Percentiles rank a stretch among this genome's conserved stretches.
phyloP scores from a whole-genome alignment of 768 basidiomycete species.

The Leccinum rimulosum region DNA sequence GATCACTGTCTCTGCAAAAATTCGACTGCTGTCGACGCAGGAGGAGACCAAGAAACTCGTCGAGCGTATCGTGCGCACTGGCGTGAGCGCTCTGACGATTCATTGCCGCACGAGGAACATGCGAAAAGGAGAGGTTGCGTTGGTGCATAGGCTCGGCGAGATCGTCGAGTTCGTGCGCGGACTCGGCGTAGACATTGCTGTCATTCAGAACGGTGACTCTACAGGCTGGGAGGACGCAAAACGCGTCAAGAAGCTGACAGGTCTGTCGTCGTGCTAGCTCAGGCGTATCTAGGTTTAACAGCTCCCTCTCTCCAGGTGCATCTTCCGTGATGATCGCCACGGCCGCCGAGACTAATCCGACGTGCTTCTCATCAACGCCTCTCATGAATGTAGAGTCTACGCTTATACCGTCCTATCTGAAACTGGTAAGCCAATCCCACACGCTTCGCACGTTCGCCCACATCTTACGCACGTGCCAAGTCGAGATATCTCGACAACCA shows the following conservation, averaged over 20 bases:
- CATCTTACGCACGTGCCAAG: conserved; percentile 36
- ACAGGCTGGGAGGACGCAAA: conserved; percentile 74
- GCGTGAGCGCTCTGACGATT: conserved; percentile 86
- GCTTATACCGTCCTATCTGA: conserved; percentile 71
- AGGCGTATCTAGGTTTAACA: background rate
- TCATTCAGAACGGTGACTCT: conserved; percentile 95
- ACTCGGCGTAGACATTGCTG: conserved; percentile 75
- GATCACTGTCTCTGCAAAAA: conserved; percentile 92
- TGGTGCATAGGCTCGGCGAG: conserved; percentile 74
- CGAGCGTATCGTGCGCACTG: conserved; percentile 80
- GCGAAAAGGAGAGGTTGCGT: conserved; percentile 78
- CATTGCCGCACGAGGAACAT: conserved; percentile 94
- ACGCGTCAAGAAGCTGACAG: conserved; percentile 70
- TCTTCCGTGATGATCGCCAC: conserved; percentile 96
- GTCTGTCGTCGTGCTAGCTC: conserved; percentile 36
- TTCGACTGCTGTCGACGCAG: conserved; percentile 81
- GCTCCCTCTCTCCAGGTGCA: conserved; percentile 48
- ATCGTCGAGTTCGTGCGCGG: conserved; percentile 82
- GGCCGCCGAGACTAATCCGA: conserved; percentile 90
- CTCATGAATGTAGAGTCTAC: conserved; percentile 65
- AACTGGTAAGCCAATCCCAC: conserved; percentile 47
- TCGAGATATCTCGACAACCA: conserved; percentile 73
- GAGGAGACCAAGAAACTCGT: conserved; percentile 91
- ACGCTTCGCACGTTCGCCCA: background rate
- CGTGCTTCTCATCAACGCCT: conserved; percentile 74